These are phyloP conservation scores for Nicotiana knightiana DNA, from an alignment of 257 asterid genomes.

Conservation along the genomic window DNA sequence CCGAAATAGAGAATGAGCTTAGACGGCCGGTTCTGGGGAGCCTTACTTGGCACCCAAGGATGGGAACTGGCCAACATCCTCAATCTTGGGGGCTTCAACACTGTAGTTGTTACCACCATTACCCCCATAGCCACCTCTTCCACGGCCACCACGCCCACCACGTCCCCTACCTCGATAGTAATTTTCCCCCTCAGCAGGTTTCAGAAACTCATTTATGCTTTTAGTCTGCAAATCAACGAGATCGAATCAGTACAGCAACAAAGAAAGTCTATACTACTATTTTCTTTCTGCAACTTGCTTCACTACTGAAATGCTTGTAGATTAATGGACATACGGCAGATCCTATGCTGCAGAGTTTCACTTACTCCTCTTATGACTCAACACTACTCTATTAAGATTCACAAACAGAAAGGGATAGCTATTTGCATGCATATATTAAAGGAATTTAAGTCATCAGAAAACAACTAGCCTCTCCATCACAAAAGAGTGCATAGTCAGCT, in stretches of 20 bases:
- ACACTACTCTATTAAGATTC: neutral
- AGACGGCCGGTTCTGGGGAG: neutral
- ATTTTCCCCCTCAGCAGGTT: constrained; percentile 53
- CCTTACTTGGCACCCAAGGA: constrained; percentile 30
- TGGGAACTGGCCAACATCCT: constrained; percentile 38
- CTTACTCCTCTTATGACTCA: neutral
- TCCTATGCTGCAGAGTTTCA: neutral
- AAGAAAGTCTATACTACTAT: neutral
- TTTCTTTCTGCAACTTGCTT: neutral
- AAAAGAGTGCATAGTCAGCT: neutral
- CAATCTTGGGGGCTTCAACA: constrained; percentile 27
- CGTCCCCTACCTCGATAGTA: constrained; percentile 45
- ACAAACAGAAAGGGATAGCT: neutral
- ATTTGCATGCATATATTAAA: neutral
- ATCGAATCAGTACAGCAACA: neutral
- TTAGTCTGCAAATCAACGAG: constrained; percentile 34
- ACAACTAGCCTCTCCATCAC: neutral
- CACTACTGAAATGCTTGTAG: neutral
- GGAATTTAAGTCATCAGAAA: neutral
- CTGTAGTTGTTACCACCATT: constrained; percentile 2
- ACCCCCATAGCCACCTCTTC: constrained; percentile 38
- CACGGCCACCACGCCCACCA: constrained; percentile 27
- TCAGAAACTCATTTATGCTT: constrained; percentile 57
- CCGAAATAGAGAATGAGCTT: neutral
- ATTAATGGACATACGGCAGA: neutral